phyloP scores from a whole-genome alignment of 2,329 filamentous ascomycete genomes.

The Pseudocercospora ulei region DNA sequence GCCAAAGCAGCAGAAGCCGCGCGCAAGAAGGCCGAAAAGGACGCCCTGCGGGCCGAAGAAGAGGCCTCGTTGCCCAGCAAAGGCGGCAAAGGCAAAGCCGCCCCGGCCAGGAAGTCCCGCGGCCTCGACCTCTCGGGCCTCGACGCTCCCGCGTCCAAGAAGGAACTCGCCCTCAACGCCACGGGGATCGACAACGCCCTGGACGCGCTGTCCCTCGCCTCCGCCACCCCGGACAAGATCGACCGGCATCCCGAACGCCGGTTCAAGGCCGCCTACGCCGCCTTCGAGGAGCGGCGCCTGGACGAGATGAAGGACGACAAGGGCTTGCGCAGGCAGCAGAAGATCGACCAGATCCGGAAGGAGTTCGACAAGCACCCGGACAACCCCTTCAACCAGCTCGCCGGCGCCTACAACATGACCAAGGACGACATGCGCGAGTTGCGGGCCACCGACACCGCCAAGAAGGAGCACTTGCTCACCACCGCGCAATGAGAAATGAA shows the following conservation, averaged over 20 bases:
- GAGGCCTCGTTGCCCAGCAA: conserved; percentile 58
- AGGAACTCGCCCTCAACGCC: conserved; percentile 59
- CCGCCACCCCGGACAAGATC: conserved; percentile 56
- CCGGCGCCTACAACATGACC: conserved; percentile 63
- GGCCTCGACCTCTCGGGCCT: conserved; percentile 69
- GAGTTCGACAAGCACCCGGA: conserved; percentile 93
- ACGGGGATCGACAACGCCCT: conserved; percentile 88
- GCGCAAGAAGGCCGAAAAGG: conserved; percentile 85
- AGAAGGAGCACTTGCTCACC: too few relatives aligned
- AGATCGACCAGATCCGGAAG: conserved; percentile 71
- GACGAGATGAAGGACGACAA: conserved; percentile 79
- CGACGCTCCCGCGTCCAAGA: conserved; percentile 46
- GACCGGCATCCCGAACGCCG: conserved; percentile 82
- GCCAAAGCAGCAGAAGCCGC: conserved; percentile 73
- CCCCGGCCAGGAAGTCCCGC: conserved; percentile 45
- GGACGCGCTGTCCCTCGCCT: conserved; percentile 65
- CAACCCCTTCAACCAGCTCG: conserved; percentile 88
- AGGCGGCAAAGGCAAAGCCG: conserved; percentile 60
- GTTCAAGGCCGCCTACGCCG: conserved; percentile 74
- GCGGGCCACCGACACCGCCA: conserved; percentile 38
- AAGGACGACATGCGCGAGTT: conserved; percentile 65
- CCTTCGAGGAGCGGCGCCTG: conserved; percentile 70
- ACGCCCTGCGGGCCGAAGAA: conserved; percentile 72
- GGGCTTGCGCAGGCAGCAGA: conserved; percentile 71
- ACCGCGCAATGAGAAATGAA: too few relatives aligned